Base-by-base conservation (phyloP, 169 alveolate species). In the Cryptosporidium sp. region DNA sequence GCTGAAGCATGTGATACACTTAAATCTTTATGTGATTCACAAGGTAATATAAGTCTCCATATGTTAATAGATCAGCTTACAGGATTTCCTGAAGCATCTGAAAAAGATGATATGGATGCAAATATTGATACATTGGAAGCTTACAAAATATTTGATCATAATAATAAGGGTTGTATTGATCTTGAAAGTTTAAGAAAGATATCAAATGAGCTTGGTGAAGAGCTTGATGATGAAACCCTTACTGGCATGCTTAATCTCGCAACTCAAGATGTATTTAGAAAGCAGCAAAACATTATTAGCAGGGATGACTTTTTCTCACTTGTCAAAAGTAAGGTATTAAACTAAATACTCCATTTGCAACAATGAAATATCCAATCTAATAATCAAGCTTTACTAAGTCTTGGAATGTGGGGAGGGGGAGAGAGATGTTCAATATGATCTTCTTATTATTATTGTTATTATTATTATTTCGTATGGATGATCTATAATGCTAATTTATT, bases 161-260 rank as follows among this genome's bases (percentile, higher is more conserved):
- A 59, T 26, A 80, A 80, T 23, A 80, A 80, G 5, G 87, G 87
- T 14, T 80, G 87, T 31, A 80, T 80, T 62, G 87, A 80, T 80
- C 67, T 80, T 18, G 75, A 80, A 31, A 37, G 75, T 21, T 41
- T 80, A 23, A 80, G 65, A 65, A 80, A 80, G 23, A 41, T 80
- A 37, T 80, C 70, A 43, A 65, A 80, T 58, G 87, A 80, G 39
- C 52, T 80, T 21, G 87, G 87, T n/a, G 87, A 80, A 58, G 87
- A 80, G 58, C 75, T 80, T 37, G 87, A 80, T 35, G 87, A 80
- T 65, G 87, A 80, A 61, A 80, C 87, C 8, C 87, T 80, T 48
- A 80, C 43, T 41, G 87, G 75, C n/a, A 80, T 80, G 87, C 67
- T 80, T 14, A 80, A 80, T 62, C 51, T 80, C 9, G 87, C 87